Conservation (phyloP, 2,329 filamentous ascomycete species). For the Aulographum hederae region DNA sequence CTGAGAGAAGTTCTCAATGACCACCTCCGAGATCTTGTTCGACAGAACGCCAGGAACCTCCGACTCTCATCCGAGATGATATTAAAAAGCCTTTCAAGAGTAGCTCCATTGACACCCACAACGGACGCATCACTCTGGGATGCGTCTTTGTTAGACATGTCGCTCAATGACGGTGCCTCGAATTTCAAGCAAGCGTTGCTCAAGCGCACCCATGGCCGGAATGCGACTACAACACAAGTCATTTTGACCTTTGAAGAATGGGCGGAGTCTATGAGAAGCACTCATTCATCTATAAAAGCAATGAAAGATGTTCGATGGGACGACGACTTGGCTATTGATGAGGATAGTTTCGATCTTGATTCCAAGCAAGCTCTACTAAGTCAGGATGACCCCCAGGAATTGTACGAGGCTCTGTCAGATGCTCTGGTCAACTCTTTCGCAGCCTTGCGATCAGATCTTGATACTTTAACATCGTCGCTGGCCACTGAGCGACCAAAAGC, state of each 20-base stretch:
- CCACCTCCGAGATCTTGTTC: constrained; percentile 45
- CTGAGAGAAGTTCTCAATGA: constrained; percentile 52
- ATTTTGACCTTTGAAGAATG: constrained; percentile 51
- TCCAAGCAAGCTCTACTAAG: constrained; percentile 48
- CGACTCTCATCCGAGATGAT: too few species aligned
- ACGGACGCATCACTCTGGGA: too few species aligned
- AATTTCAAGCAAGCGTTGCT: constrained; percentile 52
- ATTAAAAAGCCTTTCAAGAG: too few species aligned
- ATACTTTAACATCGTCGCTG: too few species aligned
- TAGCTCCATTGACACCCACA: too few species aligned
- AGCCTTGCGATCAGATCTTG: too few species aligned
- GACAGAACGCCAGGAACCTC: constrained; percentile 47
- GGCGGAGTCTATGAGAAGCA: constrained; percentile 53
- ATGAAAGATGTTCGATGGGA: constrained; percentile 57
- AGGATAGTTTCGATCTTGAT: constrained; percentile 51
- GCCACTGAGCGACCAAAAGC: too few species aligned
- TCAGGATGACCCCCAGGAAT: constrained; percentile 47
- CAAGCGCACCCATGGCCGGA: constrained; percentile 53
- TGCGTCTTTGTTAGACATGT: too few species aligned
- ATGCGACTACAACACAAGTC: constrained; percentile 43
- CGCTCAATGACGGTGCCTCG: constrained; percentile 45
- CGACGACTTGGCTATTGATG: constrained; percentile 42
- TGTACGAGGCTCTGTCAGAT: constrained; percentile 40
- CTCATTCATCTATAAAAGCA: constrained; percentile 42
- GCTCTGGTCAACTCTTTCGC: constrained; percentile 39